Evolutionary conservation across 345 rosid genomes (phyloP).

Genomic region (Camelina laxa): DNA sequence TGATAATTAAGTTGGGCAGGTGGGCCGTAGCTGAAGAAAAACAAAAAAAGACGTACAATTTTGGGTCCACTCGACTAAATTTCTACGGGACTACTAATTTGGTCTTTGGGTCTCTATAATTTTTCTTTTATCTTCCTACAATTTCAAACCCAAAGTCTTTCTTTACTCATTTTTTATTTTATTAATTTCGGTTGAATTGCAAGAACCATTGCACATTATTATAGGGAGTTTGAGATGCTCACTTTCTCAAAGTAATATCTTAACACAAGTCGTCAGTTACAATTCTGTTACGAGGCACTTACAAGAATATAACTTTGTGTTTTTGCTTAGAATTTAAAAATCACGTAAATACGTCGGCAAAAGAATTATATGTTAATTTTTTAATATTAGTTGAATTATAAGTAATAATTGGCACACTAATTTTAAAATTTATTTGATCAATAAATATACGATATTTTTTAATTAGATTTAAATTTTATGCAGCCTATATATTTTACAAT

Average conservation of each 20-base stretch:
- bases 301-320: not conserved
- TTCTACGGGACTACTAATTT: conserved; percentile 33
- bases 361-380: too few species aligned
- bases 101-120: conserved; percentile 27
- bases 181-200: conserved; percentile 12
- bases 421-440: too few species aligned
- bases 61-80: conserved; percentile 42
- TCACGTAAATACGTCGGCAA: too few species aligned
- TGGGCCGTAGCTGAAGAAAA: conserved; percentile 44
- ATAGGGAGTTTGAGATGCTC: not conserved
- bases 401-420: too few species aligned
- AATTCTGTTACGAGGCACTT: not conserved
- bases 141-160: conserved; percentile 2
- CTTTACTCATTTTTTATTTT: not conserved
- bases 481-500: too few species aligned
- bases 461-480: too few species aligned
- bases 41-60: conserved; percentile 21
- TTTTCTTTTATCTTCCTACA: not conserved
- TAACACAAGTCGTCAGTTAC: not conserved
- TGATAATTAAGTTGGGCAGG: conserved; percentile 43
- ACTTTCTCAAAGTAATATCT: conserved; percentile 20
- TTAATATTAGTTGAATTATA: too few species aligned
- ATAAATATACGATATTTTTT: too few species aligned
- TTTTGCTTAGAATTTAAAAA: conserved; percentile 10
- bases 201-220: not conserved